phyloP scores from a whole-genome alignment of 2,329 filamentous ascomycete genomes.

The Dactylellina parvicollis region DNA sequence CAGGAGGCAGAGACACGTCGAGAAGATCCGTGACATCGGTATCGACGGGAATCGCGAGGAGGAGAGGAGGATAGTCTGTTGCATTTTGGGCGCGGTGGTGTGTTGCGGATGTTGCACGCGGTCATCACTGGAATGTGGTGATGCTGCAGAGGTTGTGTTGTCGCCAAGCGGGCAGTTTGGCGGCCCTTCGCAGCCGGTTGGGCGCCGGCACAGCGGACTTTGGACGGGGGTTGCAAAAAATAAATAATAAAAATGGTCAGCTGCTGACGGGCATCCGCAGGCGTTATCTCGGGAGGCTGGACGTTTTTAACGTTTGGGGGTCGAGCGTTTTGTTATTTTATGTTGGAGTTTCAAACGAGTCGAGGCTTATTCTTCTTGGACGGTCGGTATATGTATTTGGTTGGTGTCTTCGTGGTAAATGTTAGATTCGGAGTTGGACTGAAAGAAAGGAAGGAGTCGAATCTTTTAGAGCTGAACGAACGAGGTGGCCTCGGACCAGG shows the following conservation, averaged over 20 bases:
- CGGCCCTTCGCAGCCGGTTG: conserved; percentile 37
- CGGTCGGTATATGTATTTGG: neutral
- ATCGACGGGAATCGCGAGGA: conserved; percentile 11
- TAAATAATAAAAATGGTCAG: conserved; percentile 7
- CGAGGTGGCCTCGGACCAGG: neutral
- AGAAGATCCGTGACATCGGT: conserved; percentile 22
- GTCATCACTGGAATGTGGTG: conserved; percentile 18
- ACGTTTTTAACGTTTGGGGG: neutral
- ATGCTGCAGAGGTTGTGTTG: conserved; percentile 46
- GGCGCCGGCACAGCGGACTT: conserved; percentile 30
- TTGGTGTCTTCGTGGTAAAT: neutral
- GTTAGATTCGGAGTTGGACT: neutral
- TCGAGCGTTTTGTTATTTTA: no score
- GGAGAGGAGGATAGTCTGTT: conserved; percentile 8
- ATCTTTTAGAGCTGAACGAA: neutral
- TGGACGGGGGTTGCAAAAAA: conserved; percentile 8
- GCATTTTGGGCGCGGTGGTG: conserved; percentile 42
- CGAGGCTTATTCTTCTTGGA: neutral
- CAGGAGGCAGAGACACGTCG: conserved; percentile 21
- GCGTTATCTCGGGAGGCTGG: conserved; percentile 38
- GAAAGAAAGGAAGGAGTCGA: neutral
- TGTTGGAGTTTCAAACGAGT: neutral
- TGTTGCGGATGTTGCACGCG: conserved; percentile 34
- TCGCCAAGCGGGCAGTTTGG: conserved; percentile 42
- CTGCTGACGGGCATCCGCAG: conserved; percentile 34